Evolutionary conservation across 2,329 filamentous ascomycete species (phyloP).

Genomic region (Phaeosphaeriaceae sp.): DNA sequence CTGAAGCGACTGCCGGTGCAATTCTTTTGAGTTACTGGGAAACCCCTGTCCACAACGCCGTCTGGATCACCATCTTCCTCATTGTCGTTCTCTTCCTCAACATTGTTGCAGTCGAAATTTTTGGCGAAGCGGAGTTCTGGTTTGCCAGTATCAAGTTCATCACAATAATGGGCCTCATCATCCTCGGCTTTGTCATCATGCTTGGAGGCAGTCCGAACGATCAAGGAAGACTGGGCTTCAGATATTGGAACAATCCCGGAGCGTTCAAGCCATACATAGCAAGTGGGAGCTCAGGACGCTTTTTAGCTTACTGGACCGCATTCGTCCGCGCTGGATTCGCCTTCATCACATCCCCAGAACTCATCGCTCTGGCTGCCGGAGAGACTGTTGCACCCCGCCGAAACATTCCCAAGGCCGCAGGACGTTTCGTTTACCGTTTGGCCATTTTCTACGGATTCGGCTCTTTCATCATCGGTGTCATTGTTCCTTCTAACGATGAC

Average conservation of each 20-base stretch:
- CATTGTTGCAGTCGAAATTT: slow-evolving; percentile 44
- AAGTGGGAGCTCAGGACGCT: slow-evolving; percentile 64
- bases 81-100: slow-evolving; percentile 45
- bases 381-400: slow-evolving; percentile 45
- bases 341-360: slow-evolving; percentile 50
- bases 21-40: slow-evolving; percentile 48
- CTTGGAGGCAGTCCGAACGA: slow-evolving; percentile 45
- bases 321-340: slow-evolving; percentile 61
- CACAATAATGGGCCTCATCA: slow-evolving; percentile 46
- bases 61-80: slow-evolving; percentile 49
- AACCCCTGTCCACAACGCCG: slow-evolving; percentile 39
- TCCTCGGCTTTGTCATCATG: slow-evolving; percentile 47
- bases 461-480: slow-evolving; percentile 67
- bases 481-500: slow-evolving; percentile 64
- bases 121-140: slow-evolving; percentile 60
- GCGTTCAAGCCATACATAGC: slow-evolving; percentile 60
- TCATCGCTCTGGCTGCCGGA: slow-evolving; percentile 44
- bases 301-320: slow-evolving; percentile 66
- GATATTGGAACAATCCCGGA: slow-evolving; percentile 73
- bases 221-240: slow-evolving; percentile 61
- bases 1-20: slow-evolving; percentile 43
- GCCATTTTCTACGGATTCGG: slow-evolving; percentile 62
- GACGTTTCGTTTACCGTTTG: slow-evolving; percentile 62
- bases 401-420: slow-evolving; percentile 62
- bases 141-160: slow-evolving; percentile 61